These are phyloP conservation scores for Coemansia biformis DNA, from an alignment of 192 early-diverging fungal genomes.

Conservation along the genomic window DNA sequence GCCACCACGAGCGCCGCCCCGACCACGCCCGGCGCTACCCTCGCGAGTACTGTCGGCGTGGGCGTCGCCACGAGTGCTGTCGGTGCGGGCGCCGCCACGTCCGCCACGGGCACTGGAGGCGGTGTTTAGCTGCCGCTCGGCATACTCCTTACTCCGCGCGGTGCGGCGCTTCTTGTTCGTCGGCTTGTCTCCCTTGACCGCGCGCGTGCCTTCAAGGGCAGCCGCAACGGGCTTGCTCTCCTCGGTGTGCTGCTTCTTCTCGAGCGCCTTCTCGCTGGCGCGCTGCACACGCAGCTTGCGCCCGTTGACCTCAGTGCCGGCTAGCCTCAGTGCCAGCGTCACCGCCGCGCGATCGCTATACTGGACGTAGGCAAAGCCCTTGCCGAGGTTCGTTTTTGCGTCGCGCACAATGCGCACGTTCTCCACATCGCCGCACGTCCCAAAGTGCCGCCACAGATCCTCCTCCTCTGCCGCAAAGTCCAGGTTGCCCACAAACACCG, in stretches of 20 bases:
- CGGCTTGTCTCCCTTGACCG: slow-evolving; percentile 51
- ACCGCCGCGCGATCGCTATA: slow-evolving; percentile 72
- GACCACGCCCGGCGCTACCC: background rate
- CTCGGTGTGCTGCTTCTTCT: slow-evolving; percentile 23
- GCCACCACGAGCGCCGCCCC: slow-evolving; percentile 5
- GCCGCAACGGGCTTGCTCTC: slow-evolving; percentile 5
- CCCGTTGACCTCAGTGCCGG: slow-evolving; percentile 63
- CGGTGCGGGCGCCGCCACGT: no score
- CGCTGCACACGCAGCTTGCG: slow-evolving; percentile 35
- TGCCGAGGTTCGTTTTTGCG: slow-evolving; percentile 76
- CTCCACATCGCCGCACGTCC: slow-evolving; percentile 63
- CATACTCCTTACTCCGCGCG: slow-evolving; percentile 31
- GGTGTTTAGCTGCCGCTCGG: slow-evolving; percentile 21
- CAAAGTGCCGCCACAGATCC: slow-evolving; percentile 66
- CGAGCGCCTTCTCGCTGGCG: slow-evolving; percentile 36
- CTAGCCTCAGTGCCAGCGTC: slow-evolving; percentile 68
- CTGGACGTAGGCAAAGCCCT: slow-evolving; percentile 92
- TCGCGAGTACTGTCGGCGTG: no score
- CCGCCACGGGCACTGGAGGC: background rate
- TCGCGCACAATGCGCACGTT: slow-evolving; percentile 85
- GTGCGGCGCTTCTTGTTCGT: slow-evolving; percentile 48
- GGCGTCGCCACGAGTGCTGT: no score
- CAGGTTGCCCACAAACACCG: slow-evolving; percentile 69
- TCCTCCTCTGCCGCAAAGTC: slow-evolving; percentile 70
- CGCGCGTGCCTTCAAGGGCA: slow-evolving; percentile 54